Evolutionary conservation across 345 rosid species (phyloP).

Genomic region (Abelmoschus esculentus): DNA sequence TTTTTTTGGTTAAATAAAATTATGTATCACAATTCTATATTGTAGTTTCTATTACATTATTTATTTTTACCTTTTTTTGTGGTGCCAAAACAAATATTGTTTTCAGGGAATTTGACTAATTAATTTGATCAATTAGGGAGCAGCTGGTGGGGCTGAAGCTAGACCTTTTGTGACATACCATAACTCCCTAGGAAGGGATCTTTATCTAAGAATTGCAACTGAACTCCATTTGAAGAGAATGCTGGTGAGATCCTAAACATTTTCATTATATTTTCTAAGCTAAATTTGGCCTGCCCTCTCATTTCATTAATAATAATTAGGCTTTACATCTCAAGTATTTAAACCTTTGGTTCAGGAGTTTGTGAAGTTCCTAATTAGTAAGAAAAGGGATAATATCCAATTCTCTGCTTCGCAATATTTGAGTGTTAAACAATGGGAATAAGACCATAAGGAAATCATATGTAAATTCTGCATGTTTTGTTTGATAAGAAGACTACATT

Average conservation of each 20-base stretch:
- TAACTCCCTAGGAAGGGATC: conserved; percentile 91
- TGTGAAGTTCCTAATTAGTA: neutral
- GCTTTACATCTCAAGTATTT: neutral
- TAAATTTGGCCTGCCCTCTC: too few relatives aligned
- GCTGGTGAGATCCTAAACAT: conserved; percentile 49
- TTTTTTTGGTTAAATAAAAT: neutral
- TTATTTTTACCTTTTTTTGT: neutral
- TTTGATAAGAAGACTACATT: neutral
- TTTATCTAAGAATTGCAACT: conserved; percentile 87
- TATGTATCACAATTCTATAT: neutral
- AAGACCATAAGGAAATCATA: neutral
- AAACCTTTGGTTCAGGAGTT: neutral
- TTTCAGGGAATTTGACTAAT: conserved; percentile 23
- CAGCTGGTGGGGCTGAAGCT: conserved; percentile 99
- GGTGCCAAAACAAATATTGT: neutral
- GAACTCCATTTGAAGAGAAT: conserved; percentile 96
- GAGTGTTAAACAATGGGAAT: neutral
- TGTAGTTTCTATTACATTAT: neutral
- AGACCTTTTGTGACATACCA: conserved; percentile 90
- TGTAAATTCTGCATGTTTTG: neutral
- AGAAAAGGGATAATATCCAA: neutral
- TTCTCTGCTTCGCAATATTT: neutral
- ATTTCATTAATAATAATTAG: too few relatives aligned
- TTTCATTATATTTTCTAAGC: neutral
- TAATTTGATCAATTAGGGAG: conserved; percentile 59